A percentile compares a stretch with the other conserved stretches of the same genome.
phyloP scores from a whole-genome alignment of 768 basidiomycete species.

The Xanthoconium stramineum region DNA sequence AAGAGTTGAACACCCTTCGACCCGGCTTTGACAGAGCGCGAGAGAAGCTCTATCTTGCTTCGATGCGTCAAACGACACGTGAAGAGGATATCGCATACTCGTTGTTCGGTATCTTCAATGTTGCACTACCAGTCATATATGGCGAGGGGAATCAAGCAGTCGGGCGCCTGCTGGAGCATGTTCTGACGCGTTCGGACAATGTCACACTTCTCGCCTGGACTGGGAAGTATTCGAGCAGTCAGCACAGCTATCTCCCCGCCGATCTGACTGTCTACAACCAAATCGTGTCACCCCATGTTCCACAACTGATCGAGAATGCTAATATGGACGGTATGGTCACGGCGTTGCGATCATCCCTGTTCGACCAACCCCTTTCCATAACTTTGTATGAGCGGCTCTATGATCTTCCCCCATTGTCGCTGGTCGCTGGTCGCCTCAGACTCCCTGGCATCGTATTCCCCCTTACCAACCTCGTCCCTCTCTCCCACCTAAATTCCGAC shows the following conservation, averaged over 20 bases:
- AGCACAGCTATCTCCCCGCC: slow-evolving; percentile 7
- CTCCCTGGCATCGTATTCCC: too few relatives aligned
- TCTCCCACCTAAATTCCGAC: not conserved
- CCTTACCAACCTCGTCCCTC: not conserved
- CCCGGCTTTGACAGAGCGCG: too few relatives aligned
- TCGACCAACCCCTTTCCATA: not conserved
- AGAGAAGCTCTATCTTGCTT: too few relatives aligned
- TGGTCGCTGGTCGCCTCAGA: not conserved
- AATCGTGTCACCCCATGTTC: not conserved
- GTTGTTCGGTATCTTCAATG: too few relatives aligned
- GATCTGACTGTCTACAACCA: not conserved
- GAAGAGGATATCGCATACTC: too few relatives aligned
- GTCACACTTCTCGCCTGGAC: too few relatives aligned
- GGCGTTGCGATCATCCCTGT: not conserved
- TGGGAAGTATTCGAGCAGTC: not conserved
- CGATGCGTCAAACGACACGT: too few relatives aligned
- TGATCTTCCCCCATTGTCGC: not conserved
- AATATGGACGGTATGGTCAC: not conserved
- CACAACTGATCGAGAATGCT: not conserved
- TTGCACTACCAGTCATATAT: too few relatives aligned
- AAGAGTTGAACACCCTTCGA: too few relatives aligned
- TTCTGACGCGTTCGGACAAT: slow-evolving; percentile 2
- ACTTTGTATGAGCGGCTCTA: not conserved
- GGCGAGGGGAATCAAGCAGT: too few relatives aligned
- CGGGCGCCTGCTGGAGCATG: not conserved